Conservation (phyloP, 176 grass and related monocot genomes). For the Poa pratensis region DNA sequence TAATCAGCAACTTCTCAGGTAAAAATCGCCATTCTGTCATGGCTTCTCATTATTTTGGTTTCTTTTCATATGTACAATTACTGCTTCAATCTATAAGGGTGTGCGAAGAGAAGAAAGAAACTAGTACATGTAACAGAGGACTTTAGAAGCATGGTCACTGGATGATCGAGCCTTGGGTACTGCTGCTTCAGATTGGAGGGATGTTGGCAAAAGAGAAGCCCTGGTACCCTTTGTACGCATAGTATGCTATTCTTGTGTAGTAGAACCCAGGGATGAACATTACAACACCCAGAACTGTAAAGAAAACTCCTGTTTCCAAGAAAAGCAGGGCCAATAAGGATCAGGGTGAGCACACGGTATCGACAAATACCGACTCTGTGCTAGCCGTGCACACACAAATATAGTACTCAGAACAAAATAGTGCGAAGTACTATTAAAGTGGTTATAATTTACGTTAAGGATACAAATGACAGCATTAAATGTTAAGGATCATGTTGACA, state of each 20-base stretch:
- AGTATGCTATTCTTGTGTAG: slow-evolving; percentile 88
- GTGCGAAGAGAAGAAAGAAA: too few species aligned
- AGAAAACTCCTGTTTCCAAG: slow-evolving; percentile 62
- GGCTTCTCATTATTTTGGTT: too few species aligned
- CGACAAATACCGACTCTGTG: not conserved
- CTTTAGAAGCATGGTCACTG: too few species aligned
- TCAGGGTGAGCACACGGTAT: not conserved
- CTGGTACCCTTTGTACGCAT: slow-evolving; percentile 82
- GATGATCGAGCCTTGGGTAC: too few species aligned
- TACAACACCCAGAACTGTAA: slow-evolving; percentile 68
- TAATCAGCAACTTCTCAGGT: too few species aligned
- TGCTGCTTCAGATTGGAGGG: slow-evolving; percentile 59
- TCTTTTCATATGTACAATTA: too few species aligned
- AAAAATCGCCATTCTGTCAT: too few species aligned
- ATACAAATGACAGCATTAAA: too few species aligned
- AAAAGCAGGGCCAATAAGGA: not conserved
- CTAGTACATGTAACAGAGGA: too few species aligned
- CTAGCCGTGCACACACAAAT: not conserved
- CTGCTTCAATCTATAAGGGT: too few species aligned
- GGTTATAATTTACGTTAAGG: not conserved
- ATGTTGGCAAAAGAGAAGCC: slow-evolving; percentile 92
- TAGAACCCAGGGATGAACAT: slow-evolving; percentile 92
- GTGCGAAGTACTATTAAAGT: not conserved
- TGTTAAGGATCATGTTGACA: too few species aligned
- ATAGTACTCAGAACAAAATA: not conserved